Conservation (phyloP, 2,329 filamentous ascomycete genomes). For the Colletotrichum sp. region DNA sequence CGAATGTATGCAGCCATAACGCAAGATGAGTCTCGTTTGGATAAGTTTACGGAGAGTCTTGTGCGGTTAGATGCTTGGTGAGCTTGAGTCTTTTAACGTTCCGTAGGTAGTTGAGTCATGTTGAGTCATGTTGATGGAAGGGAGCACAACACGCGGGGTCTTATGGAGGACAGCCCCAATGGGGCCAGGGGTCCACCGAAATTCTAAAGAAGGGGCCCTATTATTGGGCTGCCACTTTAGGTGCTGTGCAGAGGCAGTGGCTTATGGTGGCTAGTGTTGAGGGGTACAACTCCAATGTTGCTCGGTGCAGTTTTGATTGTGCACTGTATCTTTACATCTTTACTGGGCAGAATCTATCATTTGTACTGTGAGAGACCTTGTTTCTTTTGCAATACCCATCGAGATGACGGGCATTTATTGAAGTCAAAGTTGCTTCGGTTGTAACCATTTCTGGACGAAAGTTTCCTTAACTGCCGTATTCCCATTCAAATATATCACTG, state of each 20-base stretch:
- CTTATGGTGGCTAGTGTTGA: neutral
- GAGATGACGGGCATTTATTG: neutral
- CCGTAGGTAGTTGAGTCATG: neutral
- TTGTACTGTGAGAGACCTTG: neutral
- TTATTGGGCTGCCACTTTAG: neutral
- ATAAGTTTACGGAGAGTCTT: neutral
- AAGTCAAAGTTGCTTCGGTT: neutral
- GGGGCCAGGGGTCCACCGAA: neutral
- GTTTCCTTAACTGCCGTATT: neutral
- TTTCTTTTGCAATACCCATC: neutral
- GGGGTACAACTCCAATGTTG: neutral
- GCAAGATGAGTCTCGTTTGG: neutral
- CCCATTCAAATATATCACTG: neutral
- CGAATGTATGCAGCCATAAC: constrained; percentile 29
- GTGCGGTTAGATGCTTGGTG: neutral
- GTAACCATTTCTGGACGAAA: neutral
- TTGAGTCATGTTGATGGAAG: neutral
- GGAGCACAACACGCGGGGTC: neutral
- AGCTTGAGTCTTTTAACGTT: neutral
- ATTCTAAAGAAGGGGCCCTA: neutral
- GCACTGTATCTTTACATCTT: neutral
- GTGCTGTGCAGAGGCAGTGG: neutral
- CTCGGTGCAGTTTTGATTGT: neutral
- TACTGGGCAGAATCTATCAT: neutral
- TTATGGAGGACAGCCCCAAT: neutral